Evolutionary conservation across 768 basidiomycete species (phyloP).

Genomic region (Neoboletus subvelutipes): DNA sequence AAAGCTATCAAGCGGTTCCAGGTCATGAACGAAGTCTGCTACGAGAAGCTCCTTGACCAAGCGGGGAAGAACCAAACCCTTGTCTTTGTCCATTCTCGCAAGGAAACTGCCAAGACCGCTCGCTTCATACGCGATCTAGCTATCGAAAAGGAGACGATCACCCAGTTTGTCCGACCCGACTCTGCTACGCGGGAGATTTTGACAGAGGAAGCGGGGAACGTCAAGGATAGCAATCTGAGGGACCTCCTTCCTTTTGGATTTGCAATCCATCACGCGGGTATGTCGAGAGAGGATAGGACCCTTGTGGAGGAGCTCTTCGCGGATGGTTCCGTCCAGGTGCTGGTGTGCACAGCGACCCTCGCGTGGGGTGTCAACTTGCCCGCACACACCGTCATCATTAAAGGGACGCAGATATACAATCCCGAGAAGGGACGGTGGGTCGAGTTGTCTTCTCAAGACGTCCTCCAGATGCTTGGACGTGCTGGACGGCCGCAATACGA

Average conservation of each 20-base stretch:
- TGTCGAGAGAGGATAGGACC: slow-evolving; percentile 87
- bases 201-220: slow-evolving; percentile 76
- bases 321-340: slow-evolving; percentile 88
- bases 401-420: slow-evolving; percentile 99
- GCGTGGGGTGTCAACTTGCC: slow-evolving; percentile 99
- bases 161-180: slow-evolving; percentile 93
- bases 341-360: slow-evolving; percentile 96
- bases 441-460: slow-evolving; percentile 92
- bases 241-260: slow-evolving; percentile 96
- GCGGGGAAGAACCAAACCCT: slow-evolving; percentile 87
- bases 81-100: slow-evolving; percentile 97
- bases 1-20: slow-evolving; percentile 99
- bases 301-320: slow-evolving; percentile 94
- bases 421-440: slow-evolving; percentile 99
- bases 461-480: slow-evolving; percentile 97
- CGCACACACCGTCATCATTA: slow-evolving; percentile 97
- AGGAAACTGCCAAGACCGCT: slow-evolving; percentile 97
- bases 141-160: slow-evolving; percentile 94
- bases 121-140: slow-evolving; percentile 93
- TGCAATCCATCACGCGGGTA: slow-evolving; percentile 97
- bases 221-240: slow-evolving; percentile 78
- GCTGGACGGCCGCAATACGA: slow-evolving; percentile 98
- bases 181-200: slow-evolving; percentile 90
- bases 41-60: slow-evolving; percentile 97
- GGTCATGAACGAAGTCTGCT: slow-evolving; percentile 98